Evolutionary conservation across 371 early-diverging fungal genomes (phyloP).

Genomic region (Catenaria anguillulae): DNA sequence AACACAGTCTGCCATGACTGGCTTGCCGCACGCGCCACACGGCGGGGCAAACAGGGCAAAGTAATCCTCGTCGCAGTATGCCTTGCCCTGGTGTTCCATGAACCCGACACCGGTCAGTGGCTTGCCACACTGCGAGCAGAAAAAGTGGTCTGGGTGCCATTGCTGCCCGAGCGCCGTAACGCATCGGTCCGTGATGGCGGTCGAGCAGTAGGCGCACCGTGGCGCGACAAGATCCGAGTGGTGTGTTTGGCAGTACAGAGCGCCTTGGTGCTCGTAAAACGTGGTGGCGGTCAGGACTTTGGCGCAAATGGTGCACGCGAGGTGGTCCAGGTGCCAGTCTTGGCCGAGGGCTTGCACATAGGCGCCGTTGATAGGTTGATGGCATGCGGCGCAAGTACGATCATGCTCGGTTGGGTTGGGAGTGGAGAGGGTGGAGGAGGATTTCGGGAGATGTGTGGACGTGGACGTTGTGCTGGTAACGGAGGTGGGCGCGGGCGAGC

Average conservation of each 20-base stretch:
- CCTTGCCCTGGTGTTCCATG: conserved; percentile 51
- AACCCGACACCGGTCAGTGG: conserved; percentile 36
- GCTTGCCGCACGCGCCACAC: conserved; percentile 45
- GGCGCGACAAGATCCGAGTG: conserved; percentile 50
- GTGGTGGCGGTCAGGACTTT: conserved; percentile 4
- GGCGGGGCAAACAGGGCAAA: conserved; percentile 37
- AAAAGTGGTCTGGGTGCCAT: conserved; percentile 59
- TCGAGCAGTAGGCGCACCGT: conserved; percentile 45
- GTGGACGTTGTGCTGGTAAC: too few relatives aligned
- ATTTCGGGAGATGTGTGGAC: too few relatives aligned
- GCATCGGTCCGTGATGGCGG: conserved; percentile 38
- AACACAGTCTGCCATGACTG: conserved; percentile 39
- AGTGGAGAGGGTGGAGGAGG: too few relatives aligned
- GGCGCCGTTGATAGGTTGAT: too few relatives aligned
- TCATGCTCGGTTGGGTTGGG: too few relatives aligned
- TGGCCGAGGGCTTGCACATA: not conserved
- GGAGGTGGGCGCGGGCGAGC: too few relatives aligned
- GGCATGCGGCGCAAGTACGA: too few relatives aligned
- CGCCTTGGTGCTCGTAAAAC: conserved; percentile 43
- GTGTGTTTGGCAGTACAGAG: conserved; percentile 44
- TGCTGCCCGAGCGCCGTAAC: conserved; percentile 46
- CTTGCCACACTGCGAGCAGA: conserved; percentile 45
- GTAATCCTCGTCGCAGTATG: conserved; percentile 61
- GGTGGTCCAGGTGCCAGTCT: not conserved
- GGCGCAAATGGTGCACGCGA: not conserved